Base-by-base conservation (phyloP, 306 rosid genomes). In the Glycine soja region DNA sequence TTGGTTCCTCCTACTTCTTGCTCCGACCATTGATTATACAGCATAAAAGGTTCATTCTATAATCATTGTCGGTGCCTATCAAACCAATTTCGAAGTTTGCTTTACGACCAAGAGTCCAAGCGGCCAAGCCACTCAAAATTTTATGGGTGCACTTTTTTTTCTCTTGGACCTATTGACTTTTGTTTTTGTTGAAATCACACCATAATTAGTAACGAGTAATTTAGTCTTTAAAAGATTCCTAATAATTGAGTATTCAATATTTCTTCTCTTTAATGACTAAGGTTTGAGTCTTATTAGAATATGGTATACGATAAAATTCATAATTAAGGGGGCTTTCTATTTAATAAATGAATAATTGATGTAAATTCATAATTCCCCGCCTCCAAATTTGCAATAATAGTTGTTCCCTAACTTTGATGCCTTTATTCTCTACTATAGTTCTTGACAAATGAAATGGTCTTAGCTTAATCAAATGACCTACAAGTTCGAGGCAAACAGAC, bases 81-180 rank as follows among this genome's bases (percentile, higher is more conserved):
- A 43, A 9, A 66, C 85, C 80, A 54, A 57, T 75, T 68, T 34
- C 32, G 0, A 15, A 66, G 5, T 7, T 30, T 74, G 32, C 75
- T 81, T 74, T 74, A 81, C 36, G 70, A 81, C 80, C 80, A 74
- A 64, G 10, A 74, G 67, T 51, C 69, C 69, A 73, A 34, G 38
- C 40, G 53, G 54, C 66, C 63, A 71, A 12, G 32, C 51, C 66
- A 74, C 70, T 38, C 57, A 30, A 74, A n/a, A 30, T 24, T 66
- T 11, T 36, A 42, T 42, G 30, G 32, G 19, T 52, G 62, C 5
- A 18, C 74, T 13, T 36, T 42, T 40, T 70, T 40, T 70, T 46
- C 38, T 10, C 43, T 16, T 66, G 6, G 15, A 16, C 73, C 61
- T 40, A 6, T 63, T 72, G 1, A 13, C 56, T 13, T 32, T 42